phyloP scores from a whole-genome alignment of 129 eudicot species.

The Oenanthe sinensis region DNA sequence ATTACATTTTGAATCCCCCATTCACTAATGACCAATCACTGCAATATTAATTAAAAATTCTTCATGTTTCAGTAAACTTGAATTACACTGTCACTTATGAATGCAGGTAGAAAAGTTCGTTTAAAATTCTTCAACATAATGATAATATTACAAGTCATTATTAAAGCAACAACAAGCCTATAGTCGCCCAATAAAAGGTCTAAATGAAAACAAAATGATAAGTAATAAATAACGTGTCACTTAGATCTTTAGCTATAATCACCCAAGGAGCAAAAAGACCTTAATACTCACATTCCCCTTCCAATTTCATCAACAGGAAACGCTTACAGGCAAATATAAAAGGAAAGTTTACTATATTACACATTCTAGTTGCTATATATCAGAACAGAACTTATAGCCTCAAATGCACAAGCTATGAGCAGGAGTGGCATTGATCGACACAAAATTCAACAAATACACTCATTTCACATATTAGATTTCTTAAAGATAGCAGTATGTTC shows the following conservation, averaged over 20 bases:
- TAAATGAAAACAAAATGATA: background rate
- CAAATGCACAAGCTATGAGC: background rate
- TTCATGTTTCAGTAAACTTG: background rate
- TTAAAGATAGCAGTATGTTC: background rate
- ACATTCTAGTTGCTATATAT: background rate
- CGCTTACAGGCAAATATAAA: background rate
- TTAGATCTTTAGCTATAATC: background rate
- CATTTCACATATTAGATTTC: background rate
- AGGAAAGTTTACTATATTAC: background rate
- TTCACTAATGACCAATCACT: too few relatives aligned
- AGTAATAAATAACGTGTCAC: background rate
- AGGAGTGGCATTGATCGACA: too few relatives aligned
- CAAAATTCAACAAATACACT: background rate
- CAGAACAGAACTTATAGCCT: background rate
- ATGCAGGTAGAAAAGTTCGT: background rate
- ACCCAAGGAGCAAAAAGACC: background rate
- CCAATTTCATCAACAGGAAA: background rate
- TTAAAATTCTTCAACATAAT: background rate
- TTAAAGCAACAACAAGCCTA: background rate
- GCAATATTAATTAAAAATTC: background rate
- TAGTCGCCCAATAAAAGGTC: background rate
- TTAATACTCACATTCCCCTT: background rate
- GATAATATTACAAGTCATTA: background rate
- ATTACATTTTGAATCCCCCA: background rate
- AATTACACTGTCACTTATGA: background rate